These are phyloP conservation scores for Lodderomyces oxycetoniae DNA, from an alignment of 1,139 yeast genomes.

Conservation along the genomic window DNA sequence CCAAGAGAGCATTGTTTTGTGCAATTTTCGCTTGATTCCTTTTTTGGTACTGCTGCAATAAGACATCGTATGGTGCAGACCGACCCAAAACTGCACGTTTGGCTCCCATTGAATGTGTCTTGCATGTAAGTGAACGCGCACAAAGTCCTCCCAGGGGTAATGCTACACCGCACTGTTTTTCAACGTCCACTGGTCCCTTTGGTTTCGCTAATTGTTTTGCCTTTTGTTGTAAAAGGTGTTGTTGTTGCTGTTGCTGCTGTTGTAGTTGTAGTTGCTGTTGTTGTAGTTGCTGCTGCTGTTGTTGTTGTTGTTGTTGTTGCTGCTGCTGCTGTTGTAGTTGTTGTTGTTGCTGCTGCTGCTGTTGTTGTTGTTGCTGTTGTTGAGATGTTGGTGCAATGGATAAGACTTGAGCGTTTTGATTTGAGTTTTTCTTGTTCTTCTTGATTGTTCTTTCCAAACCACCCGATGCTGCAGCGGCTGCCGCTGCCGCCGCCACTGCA, in stretches of 20 bases:
- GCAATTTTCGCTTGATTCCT: conserved; percentile 89
- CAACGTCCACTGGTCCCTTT: conserved; percentile 88
- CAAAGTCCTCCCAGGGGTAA: conserved; percentile 89
- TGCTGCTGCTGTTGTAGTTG: conserved; percentile 13
- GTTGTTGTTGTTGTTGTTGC: background rate
- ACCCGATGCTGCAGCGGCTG: conserved; percentile 24
- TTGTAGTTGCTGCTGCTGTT: conserved; percentile 11
- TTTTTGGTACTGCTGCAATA: conserved; percentile 85
- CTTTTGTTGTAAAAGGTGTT: conserved; percentile 20
- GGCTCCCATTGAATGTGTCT: conserved; percentile 98
- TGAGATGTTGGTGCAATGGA: conserved; percentile 25
- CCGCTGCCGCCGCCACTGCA: conserved; percentile 45
- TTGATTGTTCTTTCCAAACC: conserved; percentile 8
- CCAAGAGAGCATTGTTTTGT: conserved; percentile 70
- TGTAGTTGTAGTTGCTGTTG: conserved; percentile 32
- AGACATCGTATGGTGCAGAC: conserved; percentile 84
- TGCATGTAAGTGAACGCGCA: conserved; percentile 92
- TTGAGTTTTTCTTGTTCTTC: conserved; percentile 32
- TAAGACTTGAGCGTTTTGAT: too few species aligned
- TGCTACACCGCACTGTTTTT: conserved; percentile 94
- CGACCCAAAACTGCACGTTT: conserved; percentile 93
- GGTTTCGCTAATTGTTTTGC: conserved; percentile 50
- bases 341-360: conserved; percentile 25
- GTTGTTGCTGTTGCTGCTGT: conserved; percentile 32
- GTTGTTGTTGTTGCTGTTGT: conserved; percentile 2